Percentiles rank a stretch among this genome's conserved stretches.
Conservation (phyloP, 495 filamentous ascomycete genomes). For the Penicillium canescens region DNA sequence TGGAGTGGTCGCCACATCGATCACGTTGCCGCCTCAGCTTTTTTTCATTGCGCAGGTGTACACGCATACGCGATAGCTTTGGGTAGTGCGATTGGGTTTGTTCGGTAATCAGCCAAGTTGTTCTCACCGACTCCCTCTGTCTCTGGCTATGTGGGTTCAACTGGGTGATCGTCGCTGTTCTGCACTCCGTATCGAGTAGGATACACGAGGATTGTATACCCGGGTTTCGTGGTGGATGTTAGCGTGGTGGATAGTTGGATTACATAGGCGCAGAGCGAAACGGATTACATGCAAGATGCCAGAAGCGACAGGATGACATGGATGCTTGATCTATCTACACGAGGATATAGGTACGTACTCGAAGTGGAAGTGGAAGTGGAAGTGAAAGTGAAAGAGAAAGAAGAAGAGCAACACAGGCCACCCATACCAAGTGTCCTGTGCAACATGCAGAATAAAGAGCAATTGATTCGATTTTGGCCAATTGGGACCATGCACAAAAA, state of each 20-base stretch:
- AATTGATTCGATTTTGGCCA: conserved; percentile 24
- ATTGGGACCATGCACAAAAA: conserved; percentile 21
- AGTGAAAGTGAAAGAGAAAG: too few species aligned
- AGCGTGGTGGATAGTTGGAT: too few species aligned
- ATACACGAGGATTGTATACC: neutral
- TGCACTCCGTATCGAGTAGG: neutral
- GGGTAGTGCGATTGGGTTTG: neutral
- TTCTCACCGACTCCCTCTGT: neutral
- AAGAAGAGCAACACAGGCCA: too few species aligned
- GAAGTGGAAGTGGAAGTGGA: too few species aligned
- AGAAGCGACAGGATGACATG: too few species aligned
- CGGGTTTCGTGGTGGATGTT: too few species aligned
- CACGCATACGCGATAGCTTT: neutral
- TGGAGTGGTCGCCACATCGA: neutral
- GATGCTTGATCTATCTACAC: too few species aligned
- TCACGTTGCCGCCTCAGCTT: neutral
- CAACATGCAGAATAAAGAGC: neutral
- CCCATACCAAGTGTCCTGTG: too few species aligned
- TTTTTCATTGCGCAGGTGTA: neutral
- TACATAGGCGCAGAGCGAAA: too few species aligned
- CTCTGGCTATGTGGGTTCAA: neutral
- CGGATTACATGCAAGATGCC: too few species aligned
- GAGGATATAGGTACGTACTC: neutral
- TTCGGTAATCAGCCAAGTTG: neutral
- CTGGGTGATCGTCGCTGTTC: conserved; percentile 1